Conservation (phyloP, 2,329 filamentous ascomycete species). For the Aspergillus sp. region DNA sequence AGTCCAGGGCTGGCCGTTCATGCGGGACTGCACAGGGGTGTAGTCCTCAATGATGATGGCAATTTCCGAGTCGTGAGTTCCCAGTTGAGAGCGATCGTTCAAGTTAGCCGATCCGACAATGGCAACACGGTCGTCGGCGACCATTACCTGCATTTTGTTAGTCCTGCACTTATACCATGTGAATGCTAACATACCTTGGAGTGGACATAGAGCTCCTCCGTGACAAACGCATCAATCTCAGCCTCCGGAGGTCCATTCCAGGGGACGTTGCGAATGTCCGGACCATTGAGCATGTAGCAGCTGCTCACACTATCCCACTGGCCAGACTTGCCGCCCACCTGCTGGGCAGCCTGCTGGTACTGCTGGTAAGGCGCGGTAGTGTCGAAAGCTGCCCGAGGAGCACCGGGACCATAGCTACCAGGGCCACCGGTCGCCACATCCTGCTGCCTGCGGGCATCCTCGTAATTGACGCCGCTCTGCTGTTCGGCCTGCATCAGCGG, state of each 20-base stretch:
- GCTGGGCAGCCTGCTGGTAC: constrained; percentile 70
- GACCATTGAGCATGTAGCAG: constrained; percentile 80
- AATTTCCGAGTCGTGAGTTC: constrained; percentile 87
- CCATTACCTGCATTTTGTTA: constrained; percentile 56
- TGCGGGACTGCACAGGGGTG: constrained; percentile 67
- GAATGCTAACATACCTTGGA: constrained; percentile 45
- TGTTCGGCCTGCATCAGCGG: constrained; percentile 41
- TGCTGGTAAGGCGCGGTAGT: constrained; percentile 57
- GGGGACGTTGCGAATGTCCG: constrained; percentile 66
- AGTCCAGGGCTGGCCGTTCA: constrained; percentile 76
- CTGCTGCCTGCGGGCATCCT: constrained; percentile 46
- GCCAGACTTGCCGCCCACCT: constrained; percentile 50
- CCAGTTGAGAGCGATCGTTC: constrained; percentile 86
- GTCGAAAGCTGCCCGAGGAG: constrained; percentile 37
- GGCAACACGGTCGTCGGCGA: constrained; percentile 81
- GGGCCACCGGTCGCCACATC: constrained; percentile 50
- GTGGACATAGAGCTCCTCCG: constrained; percentile 64
- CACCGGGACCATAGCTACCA: constrained; percentile 43
- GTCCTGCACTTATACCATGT: neutral
- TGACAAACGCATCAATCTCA: constrained; percentile 64
- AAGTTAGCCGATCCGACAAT: constrained; percentile 87
- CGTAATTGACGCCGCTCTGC: constrained; percentile 47
- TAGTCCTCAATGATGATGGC: constrained; percentile 88
- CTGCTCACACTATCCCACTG: constrained; percentile 75
- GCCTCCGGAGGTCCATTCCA: constrained; percentile 58